A percentile compares a stretch with the other conserved stretches of the same genome.
phyloP scores from a whole-genome alignment of 768 basidiomycete genomes.

The Cubamyces sp. region DNA sequence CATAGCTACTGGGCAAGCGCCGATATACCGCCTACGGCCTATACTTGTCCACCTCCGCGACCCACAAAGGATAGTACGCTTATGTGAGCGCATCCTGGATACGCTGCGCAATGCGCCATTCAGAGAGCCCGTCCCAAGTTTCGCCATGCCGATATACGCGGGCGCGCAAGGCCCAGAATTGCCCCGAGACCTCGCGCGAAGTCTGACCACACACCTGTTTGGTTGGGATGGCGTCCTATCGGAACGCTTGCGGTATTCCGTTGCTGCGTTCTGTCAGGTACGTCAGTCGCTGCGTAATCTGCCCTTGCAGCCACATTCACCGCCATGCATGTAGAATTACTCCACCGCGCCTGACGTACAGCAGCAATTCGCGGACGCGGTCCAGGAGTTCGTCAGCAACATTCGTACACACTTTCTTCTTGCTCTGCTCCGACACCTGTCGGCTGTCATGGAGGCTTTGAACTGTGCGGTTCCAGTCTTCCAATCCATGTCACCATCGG shows the following conservation, averaged over 20 bases:
- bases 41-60: constrained; percentile 51
- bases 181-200: constrained; percentile 50
- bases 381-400: constrained; percentile 38
- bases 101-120: constrained; percentile 39
- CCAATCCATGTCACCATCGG: constrained; percentile 5
- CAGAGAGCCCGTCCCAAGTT: constrained; percentile 41
- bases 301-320: constrained; percentile 1
- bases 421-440: constrained; percentile 60
- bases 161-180: constrained; percentile 42
- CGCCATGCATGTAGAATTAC: constrained; percentile 46
- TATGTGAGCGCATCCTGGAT: constrained; percentile 51
- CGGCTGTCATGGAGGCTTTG: constrained; percentile 48
- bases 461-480: constrained; percentile 42
- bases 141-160: constrained; percentile 37
- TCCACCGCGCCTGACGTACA: constrained; percentile 47
- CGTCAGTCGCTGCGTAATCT: constrained; percentile 25
- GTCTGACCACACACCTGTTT: constrained; percentile 60
- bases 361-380: constrained; percentile 53
- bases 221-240: constrained; percentile 59
- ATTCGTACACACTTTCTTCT: constrained; percentile 60
- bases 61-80: constrained; percentile 38
- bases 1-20: constrained; percentile 44
- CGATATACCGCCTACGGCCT: constrained; percentile 55
- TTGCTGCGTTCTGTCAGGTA: constrained; percentile 51
- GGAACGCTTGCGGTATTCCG: constrained; percentile 58